A percentile compares a stretch with the other conserved stretches of the same genome.
These are phyloP conservation scores for Boletellus sp. DNA, from an alignment of 768 basidiomycete species.

Conservation along the genomic window DNA sequence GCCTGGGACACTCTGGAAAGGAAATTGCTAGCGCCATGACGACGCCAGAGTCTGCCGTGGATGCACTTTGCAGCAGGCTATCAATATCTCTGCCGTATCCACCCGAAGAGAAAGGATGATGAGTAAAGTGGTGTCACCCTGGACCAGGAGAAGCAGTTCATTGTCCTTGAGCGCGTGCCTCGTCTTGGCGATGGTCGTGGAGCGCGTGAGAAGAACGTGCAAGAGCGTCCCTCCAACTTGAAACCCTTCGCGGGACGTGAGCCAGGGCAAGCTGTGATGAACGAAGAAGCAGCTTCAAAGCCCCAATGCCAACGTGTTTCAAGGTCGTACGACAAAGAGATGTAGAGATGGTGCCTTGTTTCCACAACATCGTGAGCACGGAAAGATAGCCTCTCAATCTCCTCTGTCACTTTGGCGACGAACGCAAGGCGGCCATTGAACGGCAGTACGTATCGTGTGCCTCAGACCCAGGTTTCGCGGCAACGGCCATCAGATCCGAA, in stretches of 20 bases:
- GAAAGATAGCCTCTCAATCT: not conserved
- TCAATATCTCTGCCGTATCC: not conserved
- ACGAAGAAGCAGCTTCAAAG: not conserved
- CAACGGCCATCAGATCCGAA: not conserved
- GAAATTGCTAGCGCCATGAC: not conserved
- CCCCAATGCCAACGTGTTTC: not conserved
- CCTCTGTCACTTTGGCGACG: not conserved
- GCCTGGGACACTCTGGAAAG: not conserved
- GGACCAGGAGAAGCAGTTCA: too few species aligned
- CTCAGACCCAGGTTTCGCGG: not conserved
- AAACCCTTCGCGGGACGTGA: slow-evolving; percentile 12
- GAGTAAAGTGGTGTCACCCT: not conserved
- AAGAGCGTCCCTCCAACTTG: not conserved
- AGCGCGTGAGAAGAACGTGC: not conserved
- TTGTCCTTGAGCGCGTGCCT: too few species aligned
- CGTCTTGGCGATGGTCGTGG: slow-evolving; percentile 2
- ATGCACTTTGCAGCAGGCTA: not conserved
- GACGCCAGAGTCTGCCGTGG: not conserved
- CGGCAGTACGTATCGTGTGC: not conserved
- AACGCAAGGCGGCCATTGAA: too few species aligned
- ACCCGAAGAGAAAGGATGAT: not conserved
- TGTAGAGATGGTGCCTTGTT: too few species aligned
- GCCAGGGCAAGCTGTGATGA: too few species aligned
- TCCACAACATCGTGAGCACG: not conserved
- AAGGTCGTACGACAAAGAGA: not conserved